Conservation (phyloP, 768 basidiomycete species). For the Trametes gibbosa region DNA sequence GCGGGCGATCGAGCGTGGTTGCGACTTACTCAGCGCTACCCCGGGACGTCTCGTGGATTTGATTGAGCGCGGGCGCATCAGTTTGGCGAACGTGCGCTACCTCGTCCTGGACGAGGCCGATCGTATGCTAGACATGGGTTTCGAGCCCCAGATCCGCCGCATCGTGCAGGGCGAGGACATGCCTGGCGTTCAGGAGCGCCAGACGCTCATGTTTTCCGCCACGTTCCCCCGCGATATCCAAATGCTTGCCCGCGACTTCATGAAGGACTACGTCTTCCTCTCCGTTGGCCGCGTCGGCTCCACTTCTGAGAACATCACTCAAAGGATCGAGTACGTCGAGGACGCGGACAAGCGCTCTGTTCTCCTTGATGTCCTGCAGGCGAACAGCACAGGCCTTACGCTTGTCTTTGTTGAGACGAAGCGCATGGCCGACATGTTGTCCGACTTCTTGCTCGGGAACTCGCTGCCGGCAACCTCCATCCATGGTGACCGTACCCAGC, state of each 20-base stretch:
- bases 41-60: slow-evolving; percentile 98
- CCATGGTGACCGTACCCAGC: slow-evolving; percentile 96
- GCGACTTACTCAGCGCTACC: slow-evolving; percentile 94
- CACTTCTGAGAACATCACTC: slow-evolving; percentile 99
- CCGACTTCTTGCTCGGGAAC: slow-evolving; percentile 88
- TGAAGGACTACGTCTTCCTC: slow-evolving; percentile 98
- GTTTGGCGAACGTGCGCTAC: slow-evolving; percentile 93
- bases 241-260: slow-evolving; percentile 90
- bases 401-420: slow-evolving; percentile 99
- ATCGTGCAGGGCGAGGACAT: slow-evolving; percentile 99
- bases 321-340: slow-evolving; percentile 98
- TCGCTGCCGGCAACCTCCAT: slow-evolving; percentile 91
- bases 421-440: slow-evolving; percentile 98
- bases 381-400: slow-evolving; percentile 75
- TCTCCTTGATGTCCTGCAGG: slow-evolving; percentile 87
- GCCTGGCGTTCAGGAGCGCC: slow-evolving; percentile 88
- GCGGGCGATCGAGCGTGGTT: slow-evolving; percentile 91
- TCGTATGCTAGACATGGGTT: slow-evolving; percentile 99
- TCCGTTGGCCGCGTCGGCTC: slow-evolving; percentile 98
- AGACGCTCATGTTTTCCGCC: slow-evolving; percentile 99
- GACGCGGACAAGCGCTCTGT: slow-evolving; percentile 96
- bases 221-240: slow-evolving; percentile 99
- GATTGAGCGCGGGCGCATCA: slow-evolving; percentile 96
- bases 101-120: slow-evolving; percentile 99
- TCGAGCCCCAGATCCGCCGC: slow-evolving; percentile 97